Evolutionary conservation across 371 early-diverging fungal species (phyloP), one percentile per base, ranked within the genome.

Genomic region (Smittium mucronatum): DNA sequence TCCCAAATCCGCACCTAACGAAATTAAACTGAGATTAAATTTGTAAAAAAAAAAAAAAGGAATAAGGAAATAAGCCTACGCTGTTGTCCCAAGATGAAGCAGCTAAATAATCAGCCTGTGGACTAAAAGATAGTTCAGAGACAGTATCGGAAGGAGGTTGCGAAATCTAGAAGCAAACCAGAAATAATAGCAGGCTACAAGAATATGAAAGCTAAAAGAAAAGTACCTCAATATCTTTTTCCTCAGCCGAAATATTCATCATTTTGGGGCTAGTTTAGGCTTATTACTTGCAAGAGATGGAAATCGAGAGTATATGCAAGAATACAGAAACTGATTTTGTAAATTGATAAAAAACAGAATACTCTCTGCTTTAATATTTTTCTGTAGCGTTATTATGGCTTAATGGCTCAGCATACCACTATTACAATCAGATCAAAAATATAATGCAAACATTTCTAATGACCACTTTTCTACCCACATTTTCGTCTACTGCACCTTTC

Each of bases 31-130:
- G 21, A 57, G 26, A 57, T 5, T 61, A 11, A 21, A 47, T 11
- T 47, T 21, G 21, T 47, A 11, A 21, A 47, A 47, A 47, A 47
- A 47, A 47, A 47, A 47, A 47, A 5, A 47, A 47, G 47, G 5
- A 47, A 11, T 47, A 47, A 47, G 5, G 21, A 47, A 47, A 11
- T 47, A 11, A 21, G 47, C 5, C 21, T 47, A 91, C 94, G 78
- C 88, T 87, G 76, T 91, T 91, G 80, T 96, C 94, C 95, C 97
- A 97, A 8, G 93, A 92, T 26, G 89, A 81, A 0, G 89, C 93
- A 1, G 94, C 89, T 34, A 97, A 77, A 57, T 83, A 88, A 76
- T 97, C 90, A 11, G 89, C 89, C 70, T 83, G 82, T 15, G 93
- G 85, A 33, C 87, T 87, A 76, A 93, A 95, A n/a, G 82, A 75